Conservation (phyloP, 2,329 filamentous ascomycete species). For the Fusarium sp. region DNA sequence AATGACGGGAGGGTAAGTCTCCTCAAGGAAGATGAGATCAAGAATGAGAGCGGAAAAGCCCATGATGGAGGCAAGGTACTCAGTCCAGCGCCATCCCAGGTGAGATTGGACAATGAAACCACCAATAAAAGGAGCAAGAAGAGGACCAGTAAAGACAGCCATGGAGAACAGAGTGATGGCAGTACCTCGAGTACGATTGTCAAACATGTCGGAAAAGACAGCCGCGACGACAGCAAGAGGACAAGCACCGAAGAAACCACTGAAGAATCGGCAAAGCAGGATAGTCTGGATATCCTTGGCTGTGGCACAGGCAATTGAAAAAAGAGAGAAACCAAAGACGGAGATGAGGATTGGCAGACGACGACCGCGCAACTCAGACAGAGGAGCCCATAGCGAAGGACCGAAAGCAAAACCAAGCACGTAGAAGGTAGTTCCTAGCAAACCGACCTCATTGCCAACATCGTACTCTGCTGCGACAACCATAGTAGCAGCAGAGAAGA, state of each 20-base stretch:
- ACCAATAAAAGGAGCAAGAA: slow-evolving; percentile 77
- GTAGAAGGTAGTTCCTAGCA: slow-evolving; percentile 76
- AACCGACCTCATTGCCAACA: slow-evolving; percentile 72
- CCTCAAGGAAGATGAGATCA: slow-evolving; percentile 73
- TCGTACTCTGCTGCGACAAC: slow-evolving; percentile 69
- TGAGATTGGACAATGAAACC: slow-evolving; percentile 74
- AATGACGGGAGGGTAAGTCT: slow-evolving; percentile 78
- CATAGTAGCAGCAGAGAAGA: slow-evolving; percentile 77
- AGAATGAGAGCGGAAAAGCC: slow-evolving; percentile 71
- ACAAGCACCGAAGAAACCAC: slow-evolving; percentile 78
- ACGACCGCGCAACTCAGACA: slow-evolving; percentile 79
- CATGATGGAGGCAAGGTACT: slow-evolving; percentile 74
- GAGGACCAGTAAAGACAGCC: slow-evolving; percentile 73
- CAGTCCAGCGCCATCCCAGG: slow-evolving; percentile 80
- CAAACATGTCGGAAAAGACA: slow-evolving; percentile 80
- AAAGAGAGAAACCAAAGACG: slow-evolving; percentile 78
- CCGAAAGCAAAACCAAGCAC: slow-evolving; percentile 80
- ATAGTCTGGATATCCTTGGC: slow-evolving; percentile 78
- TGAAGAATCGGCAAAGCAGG: slow-evolving; percentile 79
- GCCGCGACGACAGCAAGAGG: slow-evolving; percentile 77
- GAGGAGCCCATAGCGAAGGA: slow-evolving; percentile 78
- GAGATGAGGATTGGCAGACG: slow-evolving; percentile 70
- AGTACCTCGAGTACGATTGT: slow-evolving; percentile 71
- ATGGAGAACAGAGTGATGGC: slow-evolving; percentile 61
- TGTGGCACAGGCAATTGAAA: slow-evolving; percentile 74